phyloP scores from a whole-genome alignment of 176 grass and related monocot genomes.

The Hordeum marinum region DNA sequence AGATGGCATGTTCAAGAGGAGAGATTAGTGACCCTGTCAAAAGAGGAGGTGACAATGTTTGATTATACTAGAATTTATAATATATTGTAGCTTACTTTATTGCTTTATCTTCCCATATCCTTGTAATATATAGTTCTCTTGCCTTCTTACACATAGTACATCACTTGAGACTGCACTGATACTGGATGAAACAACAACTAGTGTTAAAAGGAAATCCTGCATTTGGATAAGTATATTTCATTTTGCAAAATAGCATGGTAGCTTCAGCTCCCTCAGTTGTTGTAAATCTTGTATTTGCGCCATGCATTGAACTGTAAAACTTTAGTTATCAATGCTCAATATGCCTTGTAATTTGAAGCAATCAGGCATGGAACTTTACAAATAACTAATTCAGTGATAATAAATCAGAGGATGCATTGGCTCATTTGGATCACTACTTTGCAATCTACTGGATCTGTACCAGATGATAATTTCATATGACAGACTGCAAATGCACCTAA shows the following conservation, averaged over 20 bases:
- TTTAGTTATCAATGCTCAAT: not conserved
- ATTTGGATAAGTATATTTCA: not conserved
- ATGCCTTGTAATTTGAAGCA: not conserved
- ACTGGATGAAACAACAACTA: not conserved
- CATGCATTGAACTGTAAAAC: not conserved
- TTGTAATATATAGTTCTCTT: not conserved
- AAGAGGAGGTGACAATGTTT: too few relatives aligned
- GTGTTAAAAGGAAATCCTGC: not conserved
- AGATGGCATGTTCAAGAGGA: conserved; percentile 46
- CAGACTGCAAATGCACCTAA: not conserved
- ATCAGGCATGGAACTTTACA: not conserved
- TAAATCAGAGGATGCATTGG: not conserved
- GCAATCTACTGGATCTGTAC: not conserved
- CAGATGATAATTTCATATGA: not conserved
- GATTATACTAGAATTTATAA: not conserved
- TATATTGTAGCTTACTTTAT: not conserved
- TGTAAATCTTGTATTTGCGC: not conserved
- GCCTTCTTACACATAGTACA: not conserved
- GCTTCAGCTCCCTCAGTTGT: not conserved
- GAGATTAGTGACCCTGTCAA: too few relatives aligned
- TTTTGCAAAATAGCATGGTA: not conserved
- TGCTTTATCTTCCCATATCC: not conserved
- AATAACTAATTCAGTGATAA: not conserved
- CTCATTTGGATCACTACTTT: not conserved
- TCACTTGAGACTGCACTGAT: not conserved